These are phyloP conservation scores for Amyloporia xantha DNA, from an alignment of 768 basidiomycete genomes.

Conservation along the genomic window DNA sequence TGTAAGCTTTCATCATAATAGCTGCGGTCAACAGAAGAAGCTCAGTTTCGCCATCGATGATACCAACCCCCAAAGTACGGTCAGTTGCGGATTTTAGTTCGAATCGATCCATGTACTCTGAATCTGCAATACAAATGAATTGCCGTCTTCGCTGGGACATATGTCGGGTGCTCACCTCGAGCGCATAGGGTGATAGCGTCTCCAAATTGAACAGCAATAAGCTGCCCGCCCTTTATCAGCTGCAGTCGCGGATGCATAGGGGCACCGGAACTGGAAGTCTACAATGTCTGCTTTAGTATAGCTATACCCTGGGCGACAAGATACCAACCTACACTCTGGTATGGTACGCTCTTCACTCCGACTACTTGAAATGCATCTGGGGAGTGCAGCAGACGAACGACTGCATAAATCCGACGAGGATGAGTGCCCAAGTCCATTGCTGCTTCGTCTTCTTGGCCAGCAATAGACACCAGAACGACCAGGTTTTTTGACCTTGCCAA, in stretches of 20 bases:
- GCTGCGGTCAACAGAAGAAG: slow-evolving; percentile 60
- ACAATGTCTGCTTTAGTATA: not conserved
- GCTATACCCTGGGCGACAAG: not conserved
- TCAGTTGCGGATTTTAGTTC: slow-evolving; percentile 64
- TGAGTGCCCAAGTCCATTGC: slow-evolving; percentile 32
- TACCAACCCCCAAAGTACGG: slow-evolving; percentile 64
- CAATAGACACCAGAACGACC: slow-evolving; percentile 62
- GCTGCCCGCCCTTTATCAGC: slow-evolving; percentile 48
- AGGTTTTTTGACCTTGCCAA: no score
- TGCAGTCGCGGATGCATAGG: slow-evolving; percentile 69
- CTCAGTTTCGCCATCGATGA: slow-evolving; percentile 41
- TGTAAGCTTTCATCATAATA: slow-evolving; percentile 58
- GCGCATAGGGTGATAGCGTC: slow-evolving; percentile 71
- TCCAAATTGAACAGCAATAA: slow-evolving; percentile 64
- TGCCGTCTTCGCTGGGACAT: not conserved
- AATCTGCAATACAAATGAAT: slow-evolving; percentile 36
- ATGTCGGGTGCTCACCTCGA: slow-evolving; percentile 36
- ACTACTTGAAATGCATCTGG: slow-evolving; percentile 40
- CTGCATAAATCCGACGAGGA: slow-evolving; percentile 59
- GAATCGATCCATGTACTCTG: slow-evolving; percentile 63
- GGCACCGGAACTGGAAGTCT: slow-evolving; percentile 63
- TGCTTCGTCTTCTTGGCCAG: slow-evolving; percentile 42
- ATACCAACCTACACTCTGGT: slow-evolving; percentile 55
- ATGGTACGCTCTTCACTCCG: slow-evolving; percentile 56
- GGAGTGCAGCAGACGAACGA: slow-evolving; percentile 42